phyloP scores from a whole-genome alignment of 805 yeast genomes.

The Candida berthetii region DNA sequence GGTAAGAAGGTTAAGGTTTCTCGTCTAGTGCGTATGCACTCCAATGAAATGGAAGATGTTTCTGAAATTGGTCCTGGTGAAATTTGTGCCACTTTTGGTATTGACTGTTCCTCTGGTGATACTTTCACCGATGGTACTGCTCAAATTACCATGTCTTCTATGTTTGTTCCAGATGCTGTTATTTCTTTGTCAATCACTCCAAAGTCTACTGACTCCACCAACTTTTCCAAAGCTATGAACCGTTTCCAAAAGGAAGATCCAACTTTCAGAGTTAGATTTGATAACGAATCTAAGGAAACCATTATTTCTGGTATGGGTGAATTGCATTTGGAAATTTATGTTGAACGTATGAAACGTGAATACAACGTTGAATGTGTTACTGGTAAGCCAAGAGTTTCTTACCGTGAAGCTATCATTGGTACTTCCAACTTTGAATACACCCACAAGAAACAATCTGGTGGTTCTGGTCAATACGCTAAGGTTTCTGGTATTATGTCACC shows the following conservation, averaged over 20 bases:
- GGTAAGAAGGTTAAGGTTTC: slow-evolving; percentile 93
- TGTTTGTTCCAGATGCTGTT: slow-evolving; percentile 99
- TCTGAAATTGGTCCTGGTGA: slow-evolving; percentile 96
- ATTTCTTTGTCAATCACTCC: slow-evolving; percentile 90
- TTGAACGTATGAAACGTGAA: slow-evolving; percentile 97
- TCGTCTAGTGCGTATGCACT: slow-evolving; percentile 96
- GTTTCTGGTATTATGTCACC: slow-evolving; percentile 81
- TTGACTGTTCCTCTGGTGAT: slow-evolving; percentile 98
- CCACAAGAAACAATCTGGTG: slow-evolving; percentile 98
- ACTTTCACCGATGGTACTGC: slow-evolving; percentile 85
- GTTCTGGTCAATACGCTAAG: slow-evolving; percentile 99
- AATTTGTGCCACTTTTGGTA: slow-evolving; percentile 98
- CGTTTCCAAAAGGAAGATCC: slow-evolving; percentile 99
- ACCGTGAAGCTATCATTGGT: slow-evolving; percentile 83
- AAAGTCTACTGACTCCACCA: slow-evolving; percentile 76
- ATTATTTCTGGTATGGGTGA: slow-evolving; percentile 98
- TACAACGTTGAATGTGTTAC: slow-evolving; percentile 92
- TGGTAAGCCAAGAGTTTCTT: slow-evolving; percentile 97
- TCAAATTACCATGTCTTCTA: slow-evolving; percentile 88
- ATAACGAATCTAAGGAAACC: slow-evolving; percentile 88
- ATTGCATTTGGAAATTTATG: slow-evolving; percentile 93
- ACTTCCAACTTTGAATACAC: slow-evolving; percentile 83
- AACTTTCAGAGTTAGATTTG: slow-evolving; percentile 89
- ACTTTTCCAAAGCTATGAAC: slow-evolving; percentile 94
- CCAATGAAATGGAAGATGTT: slow-evolving; percentile 98